Evolutionary conservation across 2,329 filamentous ascomycete genomes (phyloP).

Genomic region (Ascochyta clinopodiicola): DNA sequence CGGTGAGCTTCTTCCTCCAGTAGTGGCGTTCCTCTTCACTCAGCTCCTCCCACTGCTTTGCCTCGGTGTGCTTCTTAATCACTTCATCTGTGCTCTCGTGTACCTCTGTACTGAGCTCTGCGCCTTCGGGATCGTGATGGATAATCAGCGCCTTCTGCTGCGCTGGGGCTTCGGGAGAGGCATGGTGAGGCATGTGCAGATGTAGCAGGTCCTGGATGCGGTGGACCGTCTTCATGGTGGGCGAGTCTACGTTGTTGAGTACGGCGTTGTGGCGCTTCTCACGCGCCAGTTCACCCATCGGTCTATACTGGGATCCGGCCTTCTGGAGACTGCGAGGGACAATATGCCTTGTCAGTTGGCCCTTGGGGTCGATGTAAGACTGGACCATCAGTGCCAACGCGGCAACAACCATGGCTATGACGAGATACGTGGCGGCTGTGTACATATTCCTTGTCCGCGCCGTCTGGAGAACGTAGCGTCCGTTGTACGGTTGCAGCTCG

Average conservation of each 20-base stretch:
- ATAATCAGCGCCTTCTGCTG: conserved; percentile 52
- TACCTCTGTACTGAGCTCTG: conserved; percentile 52
- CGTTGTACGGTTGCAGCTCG: conserved; percentile 62
- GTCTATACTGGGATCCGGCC: conserved; percentile 34
- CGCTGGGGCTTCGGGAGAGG: conserved; percentile 12
- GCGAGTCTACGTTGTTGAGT: conserved; percentile 36
- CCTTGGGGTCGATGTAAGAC: conserved; percentile 61
- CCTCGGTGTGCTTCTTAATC: conserved; percentile 52
- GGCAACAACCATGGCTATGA: conserved; percentile 65
- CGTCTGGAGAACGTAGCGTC: conserved; percentile 74
- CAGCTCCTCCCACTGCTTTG: conserved; percentile 75
- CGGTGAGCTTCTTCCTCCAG: conserved; percentile 73
- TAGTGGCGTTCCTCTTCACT: conserved; percentile 64
- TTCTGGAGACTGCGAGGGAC: conserved; percentile 60
- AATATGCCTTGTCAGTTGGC: conserved; percentile 54
- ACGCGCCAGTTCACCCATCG: conserved; percentile 37
- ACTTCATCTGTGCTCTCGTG: conserved; percentile 42
- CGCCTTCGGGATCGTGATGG: conserved; percentile 45
- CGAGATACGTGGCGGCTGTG: conserved; percentile 62
- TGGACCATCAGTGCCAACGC: conserved; percentile 69
- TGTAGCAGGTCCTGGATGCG: conserved; percentile 45
- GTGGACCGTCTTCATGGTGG: conserved; percentile 33
- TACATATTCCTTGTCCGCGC: conserved; percentile 58
- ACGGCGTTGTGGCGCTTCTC: conserved; percentile 34
- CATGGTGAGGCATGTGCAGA: conserved; percentile 27